A percentile compares a stretch with the other conserved stretches of the same genome.
phyloP scores from a whole-genome alignment of 2,329 filamentous ascomycete species.

The Colletotrichum spaethianum region DNA sequence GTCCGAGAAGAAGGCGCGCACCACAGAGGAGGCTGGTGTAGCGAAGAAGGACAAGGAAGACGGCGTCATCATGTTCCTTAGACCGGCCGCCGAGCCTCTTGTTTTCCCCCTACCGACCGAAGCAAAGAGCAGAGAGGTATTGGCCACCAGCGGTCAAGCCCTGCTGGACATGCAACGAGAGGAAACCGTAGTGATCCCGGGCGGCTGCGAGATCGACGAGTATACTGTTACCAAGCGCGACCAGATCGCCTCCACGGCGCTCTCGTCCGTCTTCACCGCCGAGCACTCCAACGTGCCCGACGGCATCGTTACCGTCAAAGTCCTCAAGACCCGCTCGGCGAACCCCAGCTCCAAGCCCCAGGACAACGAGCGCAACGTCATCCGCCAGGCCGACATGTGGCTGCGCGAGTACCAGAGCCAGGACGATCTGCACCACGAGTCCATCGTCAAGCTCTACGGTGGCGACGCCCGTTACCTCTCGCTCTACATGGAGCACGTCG shows the following conservation, averaged over 20 bases:
- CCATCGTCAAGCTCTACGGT: constrained; percentile 71
- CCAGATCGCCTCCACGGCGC: constrained; percentile 68
- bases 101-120: constrained; percentile 66
- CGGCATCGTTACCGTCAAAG: constrained; percentile 72
- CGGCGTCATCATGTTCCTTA: constrained; percentile 69
- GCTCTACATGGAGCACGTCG: constrained; percentile 74
- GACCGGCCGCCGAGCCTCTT: constrained; percentile 63
- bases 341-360: constrained; percentile 60
- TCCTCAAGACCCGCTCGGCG: constrained; percentile 67
- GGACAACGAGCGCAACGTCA: constrained; percentile 68
- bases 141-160: constrained; percentile 61
- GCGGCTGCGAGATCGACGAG: constrained; percentile 65
- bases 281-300: constrained; percentile 67
- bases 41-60: constrained; percentile 54
- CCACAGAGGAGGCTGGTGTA: constrained; percentile 49
- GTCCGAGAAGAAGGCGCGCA: constrained; percentile 60
- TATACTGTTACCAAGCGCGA: constrained; percentile 70
- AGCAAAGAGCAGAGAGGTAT: constrained; percentile 63
- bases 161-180: constrained; percentile 66
- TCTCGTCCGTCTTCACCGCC: constrained; percentile 70
- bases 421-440: constrained; percentile 68
- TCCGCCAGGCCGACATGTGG: constrained; percentile 73
- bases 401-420: constrained; percentile 71
- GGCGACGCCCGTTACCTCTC: constrained; percentile 73
- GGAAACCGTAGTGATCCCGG: constrained; percentile 64